phyloP scores from a whole-genome alignment of 1,284 basidiomycete species.

The Puccinia coronata region DNA sequence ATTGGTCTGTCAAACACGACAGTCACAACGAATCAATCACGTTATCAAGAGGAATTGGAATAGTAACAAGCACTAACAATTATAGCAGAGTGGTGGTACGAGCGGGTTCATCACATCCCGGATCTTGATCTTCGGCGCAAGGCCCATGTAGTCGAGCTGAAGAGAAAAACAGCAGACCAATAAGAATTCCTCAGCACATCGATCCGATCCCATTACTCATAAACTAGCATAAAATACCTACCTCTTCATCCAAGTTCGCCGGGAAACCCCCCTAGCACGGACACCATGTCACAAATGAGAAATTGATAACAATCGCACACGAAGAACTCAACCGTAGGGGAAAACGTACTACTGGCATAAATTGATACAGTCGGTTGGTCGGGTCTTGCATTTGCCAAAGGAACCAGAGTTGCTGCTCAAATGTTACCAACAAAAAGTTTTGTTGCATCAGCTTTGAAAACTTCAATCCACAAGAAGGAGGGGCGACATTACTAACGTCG shows the following conservation, averaged over 20 bases:
- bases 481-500: background rate
- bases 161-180: background rate
- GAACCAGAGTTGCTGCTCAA: slow-evolving; percentile 1
- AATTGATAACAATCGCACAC: background rate
- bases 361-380: background rate
- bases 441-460: background rate
- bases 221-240: too few species aligned
- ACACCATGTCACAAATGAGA: background rate
- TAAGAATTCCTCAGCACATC: too few species aligned
- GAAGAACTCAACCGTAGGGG: too few species aligned
- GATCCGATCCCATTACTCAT: too few species aligned
- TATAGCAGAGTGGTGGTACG: slow-evolving; percentile 25
- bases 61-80: background rate
- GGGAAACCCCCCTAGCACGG: slow-evolving; percentile 6
- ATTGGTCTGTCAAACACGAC: background rate
- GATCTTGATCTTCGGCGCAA: slow-evolving; percentile 19
- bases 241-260: slow-evolving; percentile 9
- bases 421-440: background rate
- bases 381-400: background rate
- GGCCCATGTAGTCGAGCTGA: slow-evolving; percentile 17
- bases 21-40: background rate
- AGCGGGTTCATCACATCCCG: slow-evolving; percentile 20
- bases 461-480: background rate
- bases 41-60: background rate
- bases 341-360: slow-evolving; percentile 1